A percentile compares a stretch with the other conserved stretches of the same genome.
phyloP scores from a whole-genome alignment of 2,329 filamentous ascomycete genomes.

The Calonectria hongkongensis region DNA sequence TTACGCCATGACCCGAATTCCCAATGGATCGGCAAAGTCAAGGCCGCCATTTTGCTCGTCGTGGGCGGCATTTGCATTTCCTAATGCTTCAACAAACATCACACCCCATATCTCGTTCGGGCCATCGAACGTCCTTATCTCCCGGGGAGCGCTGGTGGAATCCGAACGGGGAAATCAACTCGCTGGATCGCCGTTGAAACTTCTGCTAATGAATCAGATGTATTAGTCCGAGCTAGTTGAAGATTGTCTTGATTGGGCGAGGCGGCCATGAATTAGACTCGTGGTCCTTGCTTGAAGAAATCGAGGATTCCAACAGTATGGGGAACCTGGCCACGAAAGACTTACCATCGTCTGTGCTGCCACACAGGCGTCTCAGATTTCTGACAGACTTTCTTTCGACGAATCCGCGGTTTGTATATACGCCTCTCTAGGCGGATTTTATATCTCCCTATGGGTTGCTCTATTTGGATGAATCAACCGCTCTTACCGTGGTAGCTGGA shows the following conservation, averaged over 20 bases:
- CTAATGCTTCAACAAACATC: not conserved
- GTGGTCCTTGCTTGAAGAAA: slow-evolving; percentile 33
- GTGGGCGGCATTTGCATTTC: slow-evolving; percentile 1
- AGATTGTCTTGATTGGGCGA: slow-evolving; percentile 8
- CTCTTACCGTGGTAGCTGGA: not conserved
- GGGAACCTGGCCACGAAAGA: slow-evolving; percentile 12
- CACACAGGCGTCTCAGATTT: slow-evolving; percentile 19
- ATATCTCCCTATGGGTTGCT: not conserved
- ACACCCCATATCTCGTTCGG: not conserved
- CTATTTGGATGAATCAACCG: not conserved
- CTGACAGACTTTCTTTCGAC: slow-evolving; percentile 3
- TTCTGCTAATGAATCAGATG: slow-evolving; percentile 3
- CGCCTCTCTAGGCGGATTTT: slow-evolving; percentile 6
- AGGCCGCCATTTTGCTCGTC: slow-evolving; percentile 62
- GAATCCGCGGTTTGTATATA: not conserved
- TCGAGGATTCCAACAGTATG: slow-evolving; percentile 17
- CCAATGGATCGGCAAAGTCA: slow-evolving; percentile 87
- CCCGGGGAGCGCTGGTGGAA: not conserved
- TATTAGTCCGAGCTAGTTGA: slow-evolving; percentile 7
- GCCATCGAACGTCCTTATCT: slow-evolving; percentile 4
- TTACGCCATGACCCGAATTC: slow-evolving; percentile 80
- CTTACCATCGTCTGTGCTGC: slow-evolving; percentile 23
- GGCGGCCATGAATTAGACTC: slow-evolving; percentile 26
- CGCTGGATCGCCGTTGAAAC: not conserved
- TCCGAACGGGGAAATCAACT: slow-evolving; percentile 4